Evolutionary conservation across 192 early-diverging fungal species (phyloP), one percentile per base, ranked within the genome.

Genomic region (Endogone sp.): DNA sequence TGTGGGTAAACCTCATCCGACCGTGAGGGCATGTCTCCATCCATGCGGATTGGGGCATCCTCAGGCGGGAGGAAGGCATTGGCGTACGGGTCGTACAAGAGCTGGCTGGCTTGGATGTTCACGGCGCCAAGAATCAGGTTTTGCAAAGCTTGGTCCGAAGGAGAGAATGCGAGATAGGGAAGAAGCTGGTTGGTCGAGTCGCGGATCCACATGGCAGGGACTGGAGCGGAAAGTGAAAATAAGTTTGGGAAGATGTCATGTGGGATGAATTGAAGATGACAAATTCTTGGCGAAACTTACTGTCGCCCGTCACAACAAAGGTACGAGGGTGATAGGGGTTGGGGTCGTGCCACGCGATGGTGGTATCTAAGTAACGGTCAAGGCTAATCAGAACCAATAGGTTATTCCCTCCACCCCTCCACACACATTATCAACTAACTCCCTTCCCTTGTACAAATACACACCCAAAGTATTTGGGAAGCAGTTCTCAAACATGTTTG

Each of bases 231-330:
- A n/a, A n/a, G 44, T 60, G 63, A 28, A 61, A 64, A 69, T 27
- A 61, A 54, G n/a, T n/a, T n/a, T n/a, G n/a, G n/a, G n/a, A n/a
- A n/a, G n/a, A n/a, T n/a, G n/a, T n/a, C n/a, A n/a, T n/a, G n/a
- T n/a, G n/a, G n/a, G n/a, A n/a, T n/a, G 11, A 56, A 56, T n/a
- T 56, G 55, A 56, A 13, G n/a, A 13, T n/a, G n/a, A n/a, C 55
- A 56, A 13, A 27, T 75, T 77, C 37, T 31, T 31, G 20, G 21
- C 2, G 62, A 26, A 29, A 67, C 64, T 78, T 75, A 78, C 85
- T 92, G 66, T 92, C 90, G 26, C 90, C 90, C 0, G 90, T 92
- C 1, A 92, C 81, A 9, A 92, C 66, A 73, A 92, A 91, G 1
- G 88, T 81, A 25, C 81, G 82, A 24, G 85, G 83, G 30, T 29